A percentile compares a stretch with the other conserved stretches of the same genome.
Evolutionary conservation across 2,329 filamentous ascomycete species (phyloP).

Genomic region (Chaetomium strumarium): DNA sequence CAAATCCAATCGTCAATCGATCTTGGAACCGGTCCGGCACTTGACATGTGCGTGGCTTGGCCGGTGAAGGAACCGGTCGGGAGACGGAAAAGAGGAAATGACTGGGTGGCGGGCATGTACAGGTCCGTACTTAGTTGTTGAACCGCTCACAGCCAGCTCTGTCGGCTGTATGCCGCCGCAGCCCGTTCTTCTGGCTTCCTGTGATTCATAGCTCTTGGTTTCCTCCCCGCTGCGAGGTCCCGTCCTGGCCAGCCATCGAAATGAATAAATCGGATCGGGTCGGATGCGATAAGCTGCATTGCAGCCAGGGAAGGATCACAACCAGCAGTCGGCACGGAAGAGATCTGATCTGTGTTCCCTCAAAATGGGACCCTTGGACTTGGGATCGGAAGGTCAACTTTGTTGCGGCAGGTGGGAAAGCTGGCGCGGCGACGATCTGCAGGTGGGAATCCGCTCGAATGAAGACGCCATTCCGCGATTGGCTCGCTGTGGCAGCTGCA

Average conservation of each 20-base stretch:
- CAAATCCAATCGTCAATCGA: neutral
- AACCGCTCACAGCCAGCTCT: neutral
- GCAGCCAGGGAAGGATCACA: neutral
- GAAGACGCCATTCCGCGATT: slow-evolving; percentile 14
- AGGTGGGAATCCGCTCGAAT: neutral
- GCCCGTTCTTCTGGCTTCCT: neutral
- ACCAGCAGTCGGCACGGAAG: neutral
- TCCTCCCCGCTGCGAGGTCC: neutral
- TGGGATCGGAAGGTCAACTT: neutral
- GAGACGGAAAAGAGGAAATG: neutral
- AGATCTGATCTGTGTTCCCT: slow-evolving; percentile 5
- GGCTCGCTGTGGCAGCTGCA: slow-evolving; percentile 2
- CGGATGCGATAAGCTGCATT: neutral
- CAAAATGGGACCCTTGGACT: neutral
- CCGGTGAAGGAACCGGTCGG: slow-evolving; percentile 2
- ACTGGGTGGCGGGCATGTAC: no score
- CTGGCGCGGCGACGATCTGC: slow-evolving; percentile 2
- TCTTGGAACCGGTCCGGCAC: neutral
- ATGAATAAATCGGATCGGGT: slow-evolving; percentile 3
- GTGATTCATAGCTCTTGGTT: no score
- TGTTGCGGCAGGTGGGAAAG: neutral
- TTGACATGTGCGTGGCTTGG: slow-evolving; percentile 5
- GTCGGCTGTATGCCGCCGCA: neutral
- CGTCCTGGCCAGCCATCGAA: neutral
- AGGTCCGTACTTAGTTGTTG: neutral